phyloP scores from a whole-genome alignment of 805 yeast species.

The Metschnikowia matae region DNA sequence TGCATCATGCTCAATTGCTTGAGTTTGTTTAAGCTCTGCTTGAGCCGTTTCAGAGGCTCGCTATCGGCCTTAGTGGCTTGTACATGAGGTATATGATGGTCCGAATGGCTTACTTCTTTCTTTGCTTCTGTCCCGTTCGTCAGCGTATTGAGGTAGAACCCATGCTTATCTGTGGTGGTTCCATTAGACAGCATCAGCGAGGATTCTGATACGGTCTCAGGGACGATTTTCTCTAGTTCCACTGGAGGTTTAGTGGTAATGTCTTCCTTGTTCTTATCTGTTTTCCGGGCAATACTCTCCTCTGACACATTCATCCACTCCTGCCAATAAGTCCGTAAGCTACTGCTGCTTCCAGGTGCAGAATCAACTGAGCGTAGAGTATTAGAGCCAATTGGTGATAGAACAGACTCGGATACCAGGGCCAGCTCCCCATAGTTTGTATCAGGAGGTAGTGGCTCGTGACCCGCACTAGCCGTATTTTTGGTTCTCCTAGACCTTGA shows the following conservation, averaged over 20 bases:
- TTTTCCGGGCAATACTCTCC: not conserved
- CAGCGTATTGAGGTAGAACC: constrained; percentile 36
- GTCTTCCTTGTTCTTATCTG: not conserved
- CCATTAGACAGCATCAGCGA: constrained; percentile 14
- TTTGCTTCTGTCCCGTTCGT: not conserved
- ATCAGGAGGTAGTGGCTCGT: not conserved
- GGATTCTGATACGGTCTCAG: not conserved
- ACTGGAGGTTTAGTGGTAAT: constrained; percentile 30
- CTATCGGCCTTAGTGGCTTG: not conserved
- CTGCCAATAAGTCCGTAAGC: constrained; percentile 6
- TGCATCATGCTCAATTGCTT: constrained; percentile 40
- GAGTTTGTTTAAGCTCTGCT: constrained; percentile 24
- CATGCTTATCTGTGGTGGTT: constrained; percentile 44
- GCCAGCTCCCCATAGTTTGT: not conserved
- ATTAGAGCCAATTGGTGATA: not conserved
- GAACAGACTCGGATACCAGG: not conserved
- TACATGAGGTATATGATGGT: not conserved
- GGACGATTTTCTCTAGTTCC: constrained; percentile 36
- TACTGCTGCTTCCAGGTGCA: not conserved
- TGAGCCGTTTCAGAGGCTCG: constrained; percentile 1
- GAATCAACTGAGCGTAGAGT: not conserved
- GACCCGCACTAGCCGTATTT: not conserved
- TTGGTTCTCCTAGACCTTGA: not conserved
- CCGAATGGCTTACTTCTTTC: not conserved
- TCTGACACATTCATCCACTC: constrained; percentile 12